Percentiles rank a stretch among this genome's conserved stretches.
These are phyloP conservation scores for Ophiostoma ips DNA, from an alignment of 2,329 filamentous ascomycete genomes.

Conservation along the genomic window DNA sequence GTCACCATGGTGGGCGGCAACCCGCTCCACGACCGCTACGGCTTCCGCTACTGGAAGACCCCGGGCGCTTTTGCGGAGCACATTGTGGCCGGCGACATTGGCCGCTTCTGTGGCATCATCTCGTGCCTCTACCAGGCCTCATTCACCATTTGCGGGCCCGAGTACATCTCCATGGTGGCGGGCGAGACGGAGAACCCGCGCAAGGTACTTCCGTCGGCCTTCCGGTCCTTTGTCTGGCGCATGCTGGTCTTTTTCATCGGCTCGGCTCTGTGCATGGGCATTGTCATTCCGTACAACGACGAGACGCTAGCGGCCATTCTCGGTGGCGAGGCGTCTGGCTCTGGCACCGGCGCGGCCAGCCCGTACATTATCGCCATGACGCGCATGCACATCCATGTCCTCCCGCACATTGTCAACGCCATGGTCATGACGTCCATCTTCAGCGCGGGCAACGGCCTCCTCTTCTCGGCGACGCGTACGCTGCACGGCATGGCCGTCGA, in stretches of 20 bases:
- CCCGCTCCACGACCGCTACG: constrained; percentile 5
- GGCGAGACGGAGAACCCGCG: constrained; percentile 44
- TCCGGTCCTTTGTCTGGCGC: constrained; percentile 53
- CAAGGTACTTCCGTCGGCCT: constrained; percentile 45
- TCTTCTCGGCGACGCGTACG: constrained; percentile 46
- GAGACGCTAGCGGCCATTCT: constrained; percentile 36
- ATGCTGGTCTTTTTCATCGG: constrained; percentile 53
- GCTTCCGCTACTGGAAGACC: constrained; percentile 15
- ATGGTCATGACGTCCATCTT: constrained; percentile 46
- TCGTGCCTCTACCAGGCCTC: constrained; percentile 24
- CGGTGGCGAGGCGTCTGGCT: constrained; percentile 33
- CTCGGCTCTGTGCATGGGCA: constrained; percentile 47
- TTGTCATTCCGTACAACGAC: constrained; percentile 48
- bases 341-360: constrained; percentile 33
- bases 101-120: constrained; percentile 29
- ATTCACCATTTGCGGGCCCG: constrained; percentile 43
- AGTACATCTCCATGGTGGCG: constrained; percentile 40
- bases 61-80: constrained; percentile 31
- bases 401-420: constrained; percentile 49
- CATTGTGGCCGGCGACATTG: constrained; percentile 21
- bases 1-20: constrained; percentile 29
- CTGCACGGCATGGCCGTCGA: constrained; percentile 46
- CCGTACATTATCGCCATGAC: constrained; percentile 42
- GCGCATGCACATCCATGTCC: constrained; percentile 34
- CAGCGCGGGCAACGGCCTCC: constrained; percentile 47